A percentile compares a stretch with the other conserved stretches of the same genome.
phyloP scores from a whole-genome alignment of 768 basidiomycete species.

The Termitomyces sp. region DNA sequence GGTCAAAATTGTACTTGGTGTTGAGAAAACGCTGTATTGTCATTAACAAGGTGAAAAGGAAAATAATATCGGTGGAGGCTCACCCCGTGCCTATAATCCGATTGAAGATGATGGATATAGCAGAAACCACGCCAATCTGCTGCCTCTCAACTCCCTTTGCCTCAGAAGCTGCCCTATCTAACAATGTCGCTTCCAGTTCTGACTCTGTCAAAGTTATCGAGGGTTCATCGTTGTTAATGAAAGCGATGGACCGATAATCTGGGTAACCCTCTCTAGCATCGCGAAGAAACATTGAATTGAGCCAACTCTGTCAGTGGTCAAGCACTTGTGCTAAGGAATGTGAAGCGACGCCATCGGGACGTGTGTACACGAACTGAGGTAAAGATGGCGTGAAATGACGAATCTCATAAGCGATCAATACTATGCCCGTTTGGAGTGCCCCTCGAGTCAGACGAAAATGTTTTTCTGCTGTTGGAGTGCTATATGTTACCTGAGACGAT shows the following conservation, averaged over 20 bases:
- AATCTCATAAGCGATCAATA: not conserved
- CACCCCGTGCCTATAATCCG: conserved; percentile 39
- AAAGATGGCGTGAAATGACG: not conserved
- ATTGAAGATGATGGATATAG: conserved; percentile 37
- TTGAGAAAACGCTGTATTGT: conserved; percentile 29
- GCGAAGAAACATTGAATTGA: conserved; percentile 5
- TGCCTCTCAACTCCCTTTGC: not conserved
- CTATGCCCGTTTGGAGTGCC: no score
- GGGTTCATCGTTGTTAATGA: not conserved
- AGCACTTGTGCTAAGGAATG: not conserved
- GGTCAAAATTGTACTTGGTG: conserved; percentile 31
- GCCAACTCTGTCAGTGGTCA: not conserved
- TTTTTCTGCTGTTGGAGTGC: no score
- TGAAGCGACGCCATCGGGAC: not conserved
- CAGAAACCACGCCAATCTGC: conserved; percentile 24
- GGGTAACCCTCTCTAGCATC: not conserved
- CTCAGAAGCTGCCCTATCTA: not conserved
- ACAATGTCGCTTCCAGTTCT: not conserved
- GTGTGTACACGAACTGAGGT: not conserved
- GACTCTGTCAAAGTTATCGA: not conserved
- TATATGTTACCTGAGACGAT: no score
- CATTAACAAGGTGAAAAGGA: not conserved
- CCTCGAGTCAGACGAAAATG: no score
- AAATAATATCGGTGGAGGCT: conserved; percentile 2
- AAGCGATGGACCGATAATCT: conserved; percentile 3